Conservation (phyloP, 495 filamentous ascomycete species). For the Penicillium lagena region DNA sequence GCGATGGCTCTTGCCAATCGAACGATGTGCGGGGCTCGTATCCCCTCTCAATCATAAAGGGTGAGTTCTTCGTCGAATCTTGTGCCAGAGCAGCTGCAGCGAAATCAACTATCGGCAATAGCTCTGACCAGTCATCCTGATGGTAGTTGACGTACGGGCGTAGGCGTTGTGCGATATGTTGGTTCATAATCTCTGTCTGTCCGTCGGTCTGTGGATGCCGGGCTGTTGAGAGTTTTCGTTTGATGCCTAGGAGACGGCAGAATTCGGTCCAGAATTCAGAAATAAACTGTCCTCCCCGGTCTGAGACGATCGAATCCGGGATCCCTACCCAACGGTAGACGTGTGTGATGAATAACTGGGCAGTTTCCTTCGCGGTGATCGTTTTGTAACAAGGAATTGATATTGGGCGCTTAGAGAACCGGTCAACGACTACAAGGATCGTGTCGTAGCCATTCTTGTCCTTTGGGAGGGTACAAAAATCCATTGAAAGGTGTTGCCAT, state of each 20-base stretch:
- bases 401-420: background rate
- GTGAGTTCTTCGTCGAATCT: background rate
- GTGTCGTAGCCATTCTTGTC: no score
- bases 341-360: background rate
- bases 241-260: constrained; percentile 4
- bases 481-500: no score
- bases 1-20: no score
- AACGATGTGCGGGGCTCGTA: no score
- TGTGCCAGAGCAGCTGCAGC: background rate
- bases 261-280: constrained; percentile 9
- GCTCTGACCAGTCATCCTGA: constrained; percentile 8
- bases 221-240: constrained; percentile 9
- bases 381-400: background rate
- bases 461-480: no score
- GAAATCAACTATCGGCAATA: background rate
- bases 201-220: constrained; percentile 13
- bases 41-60: no score
- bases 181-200: constrained; percentile 1
- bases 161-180: constrained; percentile 1
- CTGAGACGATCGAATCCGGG: constrained; percentile 8
- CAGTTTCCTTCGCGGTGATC: background rate
- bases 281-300: constrained; percentile 13
- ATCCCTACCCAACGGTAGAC: constrained; percentile 1
- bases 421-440: background rate
- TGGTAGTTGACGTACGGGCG: constrained; percentile 1